Percentiles rank a stretch among this genome's conserved stretches.
Conservation (phyloP, 306 rosid genomes). For the Dryas drummondii region DNA sequence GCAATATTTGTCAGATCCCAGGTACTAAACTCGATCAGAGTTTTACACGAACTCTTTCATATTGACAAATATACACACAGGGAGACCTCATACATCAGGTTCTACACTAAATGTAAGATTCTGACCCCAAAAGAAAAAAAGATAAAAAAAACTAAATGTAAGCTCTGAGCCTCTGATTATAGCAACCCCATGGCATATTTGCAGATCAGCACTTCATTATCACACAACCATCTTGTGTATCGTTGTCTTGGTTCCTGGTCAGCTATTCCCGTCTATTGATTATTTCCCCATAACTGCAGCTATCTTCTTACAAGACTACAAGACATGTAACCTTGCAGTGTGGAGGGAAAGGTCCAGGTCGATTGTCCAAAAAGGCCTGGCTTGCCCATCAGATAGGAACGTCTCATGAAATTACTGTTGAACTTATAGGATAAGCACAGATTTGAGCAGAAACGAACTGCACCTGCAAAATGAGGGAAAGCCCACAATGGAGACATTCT, state of each 20-base stretch:
- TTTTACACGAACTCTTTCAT: conserved; percentile 3
- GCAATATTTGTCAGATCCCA: too few relatives aligned
- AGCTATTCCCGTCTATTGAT: background rate
- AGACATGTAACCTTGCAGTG: conserved; percentile 1
- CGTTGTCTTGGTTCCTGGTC: conserved; percentile 3
- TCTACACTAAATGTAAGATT: background rate
- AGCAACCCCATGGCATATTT: background rate
- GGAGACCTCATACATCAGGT: background rate
- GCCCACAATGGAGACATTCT: background rate
- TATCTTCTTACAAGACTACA: conserved; percentile 9
- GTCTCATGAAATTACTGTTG: background rate
- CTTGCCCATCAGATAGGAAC: conserved; percentile 7
- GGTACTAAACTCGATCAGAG: conserved; percentile 5
- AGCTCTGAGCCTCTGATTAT: background rate
- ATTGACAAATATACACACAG: conserved; percentile 16
- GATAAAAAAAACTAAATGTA: background rate
- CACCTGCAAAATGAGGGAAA: background rate
- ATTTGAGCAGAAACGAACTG: background rate
- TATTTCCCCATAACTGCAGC: background rate
- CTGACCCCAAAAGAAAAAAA: too few relatives aligned
- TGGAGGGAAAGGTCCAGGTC: background rate
- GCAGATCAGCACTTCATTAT: conserved; percentile 11
- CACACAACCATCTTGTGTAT: conserved; percentile 2
- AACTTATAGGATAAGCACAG: background rate
- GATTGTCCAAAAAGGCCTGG: conserved; percentile 2